These are phyloP conservation scores for Leishmania turanica DNA, from an alignment of 208 protist species.

Conservation along the genomic window DNA sequence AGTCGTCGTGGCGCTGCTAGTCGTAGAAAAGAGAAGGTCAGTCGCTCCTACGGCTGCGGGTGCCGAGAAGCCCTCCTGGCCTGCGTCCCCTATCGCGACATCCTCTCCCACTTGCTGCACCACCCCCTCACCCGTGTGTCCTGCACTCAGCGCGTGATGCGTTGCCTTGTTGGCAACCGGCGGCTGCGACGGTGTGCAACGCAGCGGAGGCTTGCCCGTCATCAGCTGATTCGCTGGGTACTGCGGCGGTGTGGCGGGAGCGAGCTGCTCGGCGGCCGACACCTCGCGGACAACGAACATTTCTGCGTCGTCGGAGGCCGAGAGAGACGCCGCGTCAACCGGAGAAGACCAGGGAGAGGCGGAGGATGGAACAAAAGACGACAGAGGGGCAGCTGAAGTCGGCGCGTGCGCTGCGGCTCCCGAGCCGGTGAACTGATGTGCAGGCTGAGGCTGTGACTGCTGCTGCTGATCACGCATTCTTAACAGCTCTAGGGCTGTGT, in stretches of 20 bases:
- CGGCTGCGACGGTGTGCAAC: not conserved
- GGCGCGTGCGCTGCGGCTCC: not conserved
- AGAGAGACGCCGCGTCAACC: not conserved
- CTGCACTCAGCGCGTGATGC: not conserved
- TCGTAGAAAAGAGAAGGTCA: not conserved
- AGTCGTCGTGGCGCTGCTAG: not conserved
- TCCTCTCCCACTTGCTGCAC: not conserved
- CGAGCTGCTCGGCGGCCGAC: conserved; percentile 10
- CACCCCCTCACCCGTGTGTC: not conserved
- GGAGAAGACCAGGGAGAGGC: not conserved
- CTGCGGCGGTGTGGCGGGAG: conserved; percentile 1
- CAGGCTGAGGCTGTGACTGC: not conserved
- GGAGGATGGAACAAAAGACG: not conserved
- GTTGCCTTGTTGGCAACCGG: not conserved
- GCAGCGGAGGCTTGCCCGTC: conserved; percentile 5
- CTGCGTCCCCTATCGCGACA: not conserved
- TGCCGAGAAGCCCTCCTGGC: not conserved
- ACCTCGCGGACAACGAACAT: conserved; percentile 19
- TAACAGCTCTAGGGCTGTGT: conserved; percentile 26
- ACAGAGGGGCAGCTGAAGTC: not conserved
- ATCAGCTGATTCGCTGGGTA: conserved; percentile 9
- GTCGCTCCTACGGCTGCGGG: not conserved
- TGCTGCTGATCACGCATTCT: not conserved
- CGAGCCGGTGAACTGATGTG: not conserved
- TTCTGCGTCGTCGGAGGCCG: conserved; percentile 11